Evolutionary conservation across 768 basidiomycete genomes (phyloP).

Genomic region (Mycena epipterygia): DNA sequence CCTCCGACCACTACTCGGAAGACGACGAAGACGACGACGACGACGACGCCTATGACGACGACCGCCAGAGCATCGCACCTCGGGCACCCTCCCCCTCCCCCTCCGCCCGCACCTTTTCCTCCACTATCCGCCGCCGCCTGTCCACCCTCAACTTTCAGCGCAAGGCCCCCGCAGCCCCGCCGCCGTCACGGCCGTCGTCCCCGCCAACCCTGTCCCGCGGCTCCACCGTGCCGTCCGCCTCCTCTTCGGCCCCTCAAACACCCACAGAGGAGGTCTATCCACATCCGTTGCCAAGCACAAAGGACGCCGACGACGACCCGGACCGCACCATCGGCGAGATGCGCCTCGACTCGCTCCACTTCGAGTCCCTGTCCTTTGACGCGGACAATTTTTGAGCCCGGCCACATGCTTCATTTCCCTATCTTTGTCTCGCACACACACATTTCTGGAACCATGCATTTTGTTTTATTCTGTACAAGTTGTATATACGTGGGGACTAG

Average conservation of each 20-base stretch:
- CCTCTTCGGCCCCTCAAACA: conserved; percentile 51
- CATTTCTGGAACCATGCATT: conserved; percentile 27
- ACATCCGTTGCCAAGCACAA: conserved; percentile 32
- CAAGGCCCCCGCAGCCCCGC: conserved; percentile 34
- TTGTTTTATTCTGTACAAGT: conserved; percentile 28
- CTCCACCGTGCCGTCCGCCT: conserved; percentile 41
- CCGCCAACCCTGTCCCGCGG: conserved; percentile 40
- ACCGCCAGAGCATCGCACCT: conserved; percentile 29
- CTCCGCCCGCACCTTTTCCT: conserved; percentile 37
- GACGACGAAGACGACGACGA: conserved; percentile 37
- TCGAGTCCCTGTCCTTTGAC: conserved; percentile 79
- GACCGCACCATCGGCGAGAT: conserved; percentile 55
- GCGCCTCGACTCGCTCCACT: conserved; percentile 80
- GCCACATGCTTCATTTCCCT: conserved; percentile 16
- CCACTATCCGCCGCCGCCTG: conserved; percentile 45
- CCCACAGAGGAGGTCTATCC: conserved; percentile 44
- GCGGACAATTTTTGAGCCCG: conserved; percentile 62
- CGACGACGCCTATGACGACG: conserved; percentile 29
- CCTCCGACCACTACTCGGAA: conserved; percentile 41
- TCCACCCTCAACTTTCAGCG: conserved; percentile 54
- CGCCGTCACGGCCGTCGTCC: conserved; percentile 14
- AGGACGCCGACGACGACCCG: conserved; percentile 38
- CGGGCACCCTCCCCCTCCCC: conserved; percentile 37
- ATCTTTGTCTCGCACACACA: conserved; percentile 20
- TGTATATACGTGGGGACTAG: conserved; percentile 35